Percentiles rank a stretch among this genome's conserved stretches.
Evolutionary conservation across 305 asterid species (phyloP).

Genomic region (Fraxinus greggii): DNA sequence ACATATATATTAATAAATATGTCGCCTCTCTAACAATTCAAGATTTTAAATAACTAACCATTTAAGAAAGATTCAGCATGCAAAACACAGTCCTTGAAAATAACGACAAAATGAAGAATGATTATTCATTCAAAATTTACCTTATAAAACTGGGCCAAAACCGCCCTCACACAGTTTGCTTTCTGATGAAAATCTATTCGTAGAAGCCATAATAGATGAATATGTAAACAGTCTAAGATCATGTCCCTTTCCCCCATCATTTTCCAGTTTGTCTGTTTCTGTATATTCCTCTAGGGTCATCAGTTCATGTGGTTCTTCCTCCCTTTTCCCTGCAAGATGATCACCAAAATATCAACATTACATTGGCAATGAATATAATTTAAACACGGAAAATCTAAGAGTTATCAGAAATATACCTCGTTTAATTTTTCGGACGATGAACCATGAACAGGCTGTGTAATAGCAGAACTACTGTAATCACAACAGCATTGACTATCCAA

Average conservation of each 20-base stretch:
- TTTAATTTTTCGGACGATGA: slow-evolving; percentile 19
- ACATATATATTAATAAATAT: too few relatives aligned
- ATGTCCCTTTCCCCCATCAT: slow-evolving; percentile 21
- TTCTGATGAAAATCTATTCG: slow-evolving; percentile 31
- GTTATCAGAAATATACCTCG: slow-evolving; percentile 10
- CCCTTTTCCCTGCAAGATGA: slow-evolving; percentile 18
- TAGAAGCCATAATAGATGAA: slow-evolving; percentile 34
- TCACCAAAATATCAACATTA: not conserved
- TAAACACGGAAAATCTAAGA: not conserved
- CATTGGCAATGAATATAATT: not conserved
- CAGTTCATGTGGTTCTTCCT: slow-evolving; percentile 28
- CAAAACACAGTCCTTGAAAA: not conserved
- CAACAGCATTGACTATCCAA: slow-evolving; percentile 23
- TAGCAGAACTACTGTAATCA: slow-evolving; percentile 26
- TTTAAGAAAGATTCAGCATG: not conserved
- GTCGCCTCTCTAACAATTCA: not conserved
- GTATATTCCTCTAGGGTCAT: slow-evolving; percentile 35
- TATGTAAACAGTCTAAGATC: slow-evolving; percentile 31
- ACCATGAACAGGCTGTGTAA: slow-evolving; percentile 6
- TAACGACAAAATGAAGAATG: not conserved
- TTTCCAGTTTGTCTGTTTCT: slow-evolving; percentile 19
- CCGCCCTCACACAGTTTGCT: slow-evolving; percentile 47
- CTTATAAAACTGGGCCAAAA: slow-evolving; percentile 50
- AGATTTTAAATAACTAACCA: not conserved
- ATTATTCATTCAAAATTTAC: slow-evolving; percentile 1